A percentile compares a stretch with the other conserved stretches of the same genome.
These are phyloP conservation scores for Hyphodiscus hymeniophilus DNA, from an alignment of 495 filamentous ascomycete genomes.

Conservation along the genomic window DNA sequence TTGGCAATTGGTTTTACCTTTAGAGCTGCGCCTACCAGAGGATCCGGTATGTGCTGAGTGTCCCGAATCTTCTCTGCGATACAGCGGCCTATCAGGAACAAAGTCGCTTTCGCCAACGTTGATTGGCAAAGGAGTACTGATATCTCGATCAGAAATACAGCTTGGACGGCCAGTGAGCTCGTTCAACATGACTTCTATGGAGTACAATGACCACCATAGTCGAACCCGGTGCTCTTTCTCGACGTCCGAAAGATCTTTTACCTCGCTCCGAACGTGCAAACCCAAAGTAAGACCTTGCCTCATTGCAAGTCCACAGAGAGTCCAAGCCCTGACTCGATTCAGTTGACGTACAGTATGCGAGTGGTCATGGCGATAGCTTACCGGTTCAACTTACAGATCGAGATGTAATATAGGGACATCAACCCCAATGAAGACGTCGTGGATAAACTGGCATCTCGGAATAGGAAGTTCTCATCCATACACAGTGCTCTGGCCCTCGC, in stretches of 20 bases:
- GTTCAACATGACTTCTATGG: slow-evolving; percentile 47
- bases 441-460: slow-evolving; percentile 46
- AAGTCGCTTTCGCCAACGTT: slow-evolving; percentile 44
- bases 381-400: slow-evolving; percentile 52
- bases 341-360: slow-evolving; percentile 1
- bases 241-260: slow-evolving; percentile 34
- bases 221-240: slow-evolving; percentile 50
- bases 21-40: neutral
- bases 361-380: slow-evolving; percentile 24
- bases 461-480: slow-evolving; percentile 41
- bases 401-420: slow-evolving; percentile 49
- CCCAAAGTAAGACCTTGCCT: slow-evolving; percentile 51
- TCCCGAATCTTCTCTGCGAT: neutral
- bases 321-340: slow-evolving; percentile 46
- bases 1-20: slow-evolving; percentile 2
- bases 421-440: slow-evolving; percentile 52
- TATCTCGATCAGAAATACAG: slow-evolving; percentile 44
- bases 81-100: slow-evolving; percentile 22
- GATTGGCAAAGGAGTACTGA: slow-evolving; percentile 46
- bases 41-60: neutral
- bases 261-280: slow-evolving; percentile 50
- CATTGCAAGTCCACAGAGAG: slow-evolving; percentile 47
- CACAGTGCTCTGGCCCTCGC: slow-evolving; percentile 43
- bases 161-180: slow-evolving; percentile 53
- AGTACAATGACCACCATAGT: slow-evolving; percentile 55